Conservation (phyloP, 2,329 filamentous ascomycete genomes). For the Pseudogymnoascus sp. region DNA sequence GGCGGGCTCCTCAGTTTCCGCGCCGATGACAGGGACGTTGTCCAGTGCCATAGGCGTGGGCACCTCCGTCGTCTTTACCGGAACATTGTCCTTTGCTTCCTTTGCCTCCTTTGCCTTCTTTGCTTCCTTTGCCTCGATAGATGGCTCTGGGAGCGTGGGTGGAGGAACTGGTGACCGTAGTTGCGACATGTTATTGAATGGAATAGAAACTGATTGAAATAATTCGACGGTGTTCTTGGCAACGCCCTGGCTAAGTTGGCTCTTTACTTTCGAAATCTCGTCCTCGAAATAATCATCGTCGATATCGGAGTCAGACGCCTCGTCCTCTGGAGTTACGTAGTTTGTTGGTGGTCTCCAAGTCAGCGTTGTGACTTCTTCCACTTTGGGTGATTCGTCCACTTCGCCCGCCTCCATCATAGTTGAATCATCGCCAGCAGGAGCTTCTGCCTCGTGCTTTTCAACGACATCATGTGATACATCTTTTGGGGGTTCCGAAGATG, state of each 20-base stretch:
- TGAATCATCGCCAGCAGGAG: neutral
- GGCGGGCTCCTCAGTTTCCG: neutral
- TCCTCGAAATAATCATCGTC: conserved; percentile 26
- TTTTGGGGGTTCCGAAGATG: neutral
- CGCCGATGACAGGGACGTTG: neutral
- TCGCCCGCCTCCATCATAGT: conserved; percentile 8
- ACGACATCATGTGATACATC: neutral
- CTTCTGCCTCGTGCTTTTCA: neutral
- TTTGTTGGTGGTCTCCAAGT: neutral
- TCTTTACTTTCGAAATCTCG: conserved; percentile 23
- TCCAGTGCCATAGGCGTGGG: neutral
- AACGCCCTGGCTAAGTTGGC: conserved; percentile 14
- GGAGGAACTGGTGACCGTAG: conserved; percentile 2
- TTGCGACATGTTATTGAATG: neutral
- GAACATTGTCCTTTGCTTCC: neutral
- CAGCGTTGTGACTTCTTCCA: neutral
- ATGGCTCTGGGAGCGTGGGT: neutral
- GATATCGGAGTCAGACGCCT: conserved; percentile 25
- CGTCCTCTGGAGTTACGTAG: conserved; percentile 9
- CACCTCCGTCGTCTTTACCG: neutral
- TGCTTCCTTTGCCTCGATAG: neutral
- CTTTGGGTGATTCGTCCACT: conserved; percentile 1
- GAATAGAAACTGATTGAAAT: conserved; percentile 4
- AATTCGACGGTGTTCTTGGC: neutral
- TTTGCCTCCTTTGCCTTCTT: no score